Conservation (phyloP, 176 grass and related monocot genomes). For the Avena atlantica region DNA sequence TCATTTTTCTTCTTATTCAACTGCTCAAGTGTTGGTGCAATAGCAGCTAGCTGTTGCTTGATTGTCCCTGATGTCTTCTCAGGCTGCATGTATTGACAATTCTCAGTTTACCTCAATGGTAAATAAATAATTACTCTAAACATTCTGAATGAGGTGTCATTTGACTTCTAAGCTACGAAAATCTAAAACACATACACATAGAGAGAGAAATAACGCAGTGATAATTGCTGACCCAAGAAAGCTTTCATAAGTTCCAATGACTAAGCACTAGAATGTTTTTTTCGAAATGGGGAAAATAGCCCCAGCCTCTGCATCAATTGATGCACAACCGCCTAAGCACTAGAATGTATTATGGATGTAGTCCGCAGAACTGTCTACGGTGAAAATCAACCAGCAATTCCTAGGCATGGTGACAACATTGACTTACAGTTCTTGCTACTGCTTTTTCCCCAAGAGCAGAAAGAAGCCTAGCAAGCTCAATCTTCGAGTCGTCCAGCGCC, state of each 20-base stretch:
- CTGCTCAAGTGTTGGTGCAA: slow-evolving; percentile 83
- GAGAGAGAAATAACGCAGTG: background rate
- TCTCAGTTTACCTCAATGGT: slow-evolving; percentile 29
- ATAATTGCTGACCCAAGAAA: background rate
- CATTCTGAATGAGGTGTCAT: background rate
- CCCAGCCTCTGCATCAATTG: too few relatives aligned
- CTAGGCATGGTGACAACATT: background rate
- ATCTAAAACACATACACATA: slow-evolving; percentile 12
- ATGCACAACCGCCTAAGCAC: background rate
- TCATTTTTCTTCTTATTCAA: slow-evolving; percentile 89
- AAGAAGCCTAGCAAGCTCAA: slow-evolving; percentile 88
- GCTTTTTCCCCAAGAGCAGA: slow-evolving; percentile 94
- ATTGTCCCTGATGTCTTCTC: slow-evolving; percentile 94
- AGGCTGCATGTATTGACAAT: slow-evolving; percentile 56
- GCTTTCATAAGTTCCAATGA: slow-evolving; percentile 20
- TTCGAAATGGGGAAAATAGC: too few relatives aligned
- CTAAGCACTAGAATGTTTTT: background rate
- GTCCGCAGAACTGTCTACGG: background rate
- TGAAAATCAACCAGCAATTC: slow-evolving; percentile 26
- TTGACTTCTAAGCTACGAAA: slow-evolving; percentile 22
- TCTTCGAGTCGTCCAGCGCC: slow-evolving; percentile 90
- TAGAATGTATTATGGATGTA: background rate
- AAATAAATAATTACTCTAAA: background rate
- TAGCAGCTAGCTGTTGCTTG: slow-evolving; percentile 89
- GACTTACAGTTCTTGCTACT: slow-evolving; percentile 79